Conservation (phyloP, 2,329 filamentous ascomycete species). For the Stylonectria norvegica region DNA sequence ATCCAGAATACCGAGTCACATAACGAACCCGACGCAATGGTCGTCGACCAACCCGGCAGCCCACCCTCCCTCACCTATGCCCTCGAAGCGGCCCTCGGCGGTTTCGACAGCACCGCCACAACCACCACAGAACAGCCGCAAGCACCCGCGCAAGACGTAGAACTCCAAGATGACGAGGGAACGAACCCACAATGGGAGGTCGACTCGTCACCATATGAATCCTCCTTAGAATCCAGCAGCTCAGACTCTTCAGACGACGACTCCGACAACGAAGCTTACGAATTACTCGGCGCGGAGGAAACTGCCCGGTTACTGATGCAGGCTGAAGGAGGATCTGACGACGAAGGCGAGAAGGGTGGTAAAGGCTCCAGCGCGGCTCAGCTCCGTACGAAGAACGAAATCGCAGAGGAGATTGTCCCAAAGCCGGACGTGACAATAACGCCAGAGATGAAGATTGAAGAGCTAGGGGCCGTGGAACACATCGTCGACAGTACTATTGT, state of each 20-base stretch:
- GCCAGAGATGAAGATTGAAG: constrained; percentile 69
- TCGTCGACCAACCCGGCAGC: constrained; percentile 34
- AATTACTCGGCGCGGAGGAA: constrained; percentile 75
- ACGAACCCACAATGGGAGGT: constrained; percentile 77
- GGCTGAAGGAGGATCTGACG: constrained; percentile 74
- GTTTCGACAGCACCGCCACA: constrained; percentile 26
- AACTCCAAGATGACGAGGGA: constrained; percentile 32
- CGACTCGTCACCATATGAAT: constrained; percentile 74
- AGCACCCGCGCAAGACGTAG: constrained; percentile 9
- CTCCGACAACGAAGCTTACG: constrained; percentile 61
- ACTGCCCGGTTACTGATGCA: constrained; percentile 83
- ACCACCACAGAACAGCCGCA: constrained; percentile 13
- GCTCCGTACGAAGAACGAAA: constrained; percentile 80
- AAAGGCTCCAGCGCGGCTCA: constrained; percentile 41
- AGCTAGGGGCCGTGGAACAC: constrained; percentile 71
- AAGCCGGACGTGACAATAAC: constrained; percentile 79
- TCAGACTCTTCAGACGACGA: constrained; percentile 61
- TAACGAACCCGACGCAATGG: constrained; percentile 34
- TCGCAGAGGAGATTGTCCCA: constrained; percentile 58
- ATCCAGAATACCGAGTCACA: constrained; percentile 20
- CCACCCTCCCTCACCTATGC: constrained; percentile 40
- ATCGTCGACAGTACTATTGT: constrained; percentile 77
- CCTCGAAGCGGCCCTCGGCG: constrained; percentile 43
- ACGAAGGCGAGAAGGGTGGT: constrained; percentile 58
- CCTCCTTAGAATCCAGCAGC: constrained; percentile 57